Conservation (phyloP, 2,329 filamentous ascomycete species). For the Dendryphion nanum region DNA sequence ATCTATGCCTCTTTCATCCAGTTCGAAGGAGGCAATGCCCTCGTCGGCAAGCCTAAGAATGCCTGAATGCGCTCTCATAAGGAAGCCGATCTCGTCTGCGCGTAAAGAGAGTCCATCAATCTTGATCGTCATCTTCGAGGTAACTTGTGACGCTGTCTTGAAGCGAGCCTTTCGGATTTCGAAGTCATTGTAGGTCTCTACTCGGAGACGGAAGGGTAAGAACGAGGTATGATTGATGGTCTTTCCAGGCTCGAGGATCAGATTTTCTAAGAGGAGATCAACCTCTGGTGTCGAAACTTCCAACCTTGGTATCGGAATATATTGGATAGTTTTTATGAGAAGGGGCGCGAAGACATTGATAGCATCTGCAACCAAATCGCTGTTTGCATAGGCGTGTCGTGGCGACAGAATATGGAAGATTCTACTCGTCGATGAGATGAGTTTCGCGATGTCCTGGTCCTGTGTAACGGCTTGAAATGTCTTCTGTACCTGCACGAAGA, state of each 20-base stretch:
- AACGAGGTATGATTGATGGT: slow-evolving; percentile 87
- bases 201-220: slow-evolving; percentile 76
- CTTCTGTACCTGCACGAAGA: slow-evolving; percentile 66
- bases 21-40: slow-evolving; percentile 79
- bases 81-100: slow-evolving; percentile 87
- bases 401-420: slow-evolving; percentile 71
- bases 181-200: slow-evolving; percentile 83
- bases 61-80: slow-evolving; percentile 76
- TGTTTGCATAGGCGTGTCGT: slow-evolving; percentile 61
- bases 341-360: slow-evolving; percentile 80
- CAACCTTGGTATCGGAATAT: slow-evolving; percentile 85
- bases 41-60: slow-evolving; percentile 74
- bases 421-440: slow-evolving; percentile 65
- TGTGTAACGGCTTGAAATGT: slow-evolving; percentile 68
- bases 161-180: slow-evolving; percentile 78
- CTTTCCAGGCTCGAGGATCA: slow-evolving; percentile 82
- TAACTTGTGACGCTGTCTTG: slow-evolving; percentile 65
- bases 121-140: slow-evolving; percentile 73
- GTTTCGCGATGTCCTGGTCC: slow-evolving; percentile 69
- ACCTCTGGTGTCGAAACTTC: slow-evolving; percentile 81
- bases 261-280: slow-evolving; percentile 83
- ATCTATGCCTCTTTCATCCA: slow-evolving; percentile 86
- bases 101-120: slow-evolving; percentile 79
- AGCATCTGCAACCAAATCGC: slow-evolving; percentile 70
- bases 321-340: slow-evolving; percentile 74